phyloP scores from a whole-genome alignment of 352 stramenopile genomes.

The Halophytophthora polymorphica region DNA sequence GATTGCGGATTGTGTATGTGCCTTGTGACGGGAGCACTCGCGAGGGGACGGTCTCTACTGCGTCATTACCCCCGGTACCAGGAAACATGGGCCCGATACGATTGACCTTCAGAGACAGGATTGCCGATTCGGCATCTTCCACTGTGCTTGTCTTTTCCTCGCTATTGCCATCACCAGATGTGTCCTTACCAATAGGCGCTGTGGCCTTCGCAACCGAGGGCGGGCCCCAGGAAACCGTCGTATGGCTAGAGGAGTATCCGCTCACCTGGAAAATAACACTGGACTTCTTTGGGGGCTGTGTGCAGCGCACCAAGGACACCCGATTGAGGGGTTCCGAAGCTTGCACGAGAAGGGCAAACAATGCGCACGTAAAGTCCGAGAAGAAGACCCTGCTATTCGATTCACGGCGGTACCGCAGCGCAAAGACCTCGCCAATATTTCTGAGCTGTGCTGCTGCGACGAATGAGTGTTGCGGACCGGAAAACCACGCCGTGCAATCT shows the following conservation, averaged over 20 bases:
- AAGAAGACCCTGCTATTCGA: conserved; percentile 24
- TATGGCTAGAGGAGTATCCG: conserved; percentile 30
- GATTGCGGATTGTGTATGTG: conserved; percentile 33
- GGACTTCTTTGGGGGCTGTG: neutral
- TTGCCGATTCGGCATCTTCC: neutral
- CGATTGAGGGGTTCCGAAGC: neutral
- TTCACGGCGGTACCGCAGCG: conserved; percentile 30
- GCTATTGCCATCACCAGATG: neutral
- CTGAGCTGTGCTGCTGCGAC: conserved; percentile 16
- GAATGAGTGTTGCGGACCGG: conserved; percentile 2
- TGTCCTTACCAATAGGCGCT: neutral
- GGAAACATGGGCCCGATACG: neutral
- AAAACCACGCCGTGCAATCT: neutral
- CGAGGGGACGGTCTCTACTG: neutral
- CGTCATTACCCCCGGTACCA: neutral
- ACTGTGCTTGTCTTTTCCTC: neutral
- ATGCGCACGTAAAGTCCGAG: conserved; percentile 24
- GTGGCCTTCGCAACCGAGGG: neutral
- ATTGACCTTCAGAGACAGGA: conserved; percentile 18
- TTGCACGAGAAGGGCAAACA: conserved; percentile 29
- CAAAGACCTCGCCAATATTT: conserved; percentile 28
- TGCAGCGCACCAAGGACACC: neutral
- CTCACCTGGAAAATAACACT: conserved; percentile 12
- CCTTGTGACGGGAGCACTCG: conserved; percentile 34
- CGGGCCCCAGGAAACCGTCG: conserved; percentile 31